These are phyloP conservation scores for Gnaphalium uliginosum DNA, from an alignment of 129 eudicot genomes.

Conservation along the genomic window DNA sequence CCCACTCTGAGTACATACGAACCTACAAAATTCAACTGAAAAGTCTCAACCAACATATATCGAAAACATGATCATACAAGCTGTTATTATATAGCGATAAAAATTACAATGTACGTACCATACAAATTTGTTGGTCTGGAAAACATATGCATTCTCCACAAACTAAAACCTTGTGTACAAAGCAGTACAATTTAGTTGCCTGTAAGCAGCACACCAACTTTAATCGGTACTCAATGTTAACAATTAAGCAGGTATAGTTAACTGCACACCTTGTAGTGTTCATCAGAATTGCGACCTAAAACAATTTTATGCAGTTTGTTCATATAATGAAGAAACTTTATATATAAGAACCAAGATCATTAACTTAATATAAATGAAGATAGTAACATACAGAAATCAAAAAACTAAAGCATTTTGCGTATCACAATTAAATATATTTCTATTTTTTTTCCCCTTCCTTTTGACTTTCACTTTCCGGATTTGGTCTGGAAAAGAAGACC, in stretches of 20 bases:
- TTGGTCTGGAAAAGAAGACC: too few species aligned
- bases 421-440: too few species aligned
- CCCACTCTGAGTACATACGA: slow-evolving; percentile 97
- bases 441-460: too few species aligned
- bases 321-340: too few species aligned
- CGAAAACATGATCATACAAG: neutral
- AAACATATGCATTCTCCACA: slow-evolving; percentile 99
- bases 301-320: too few species aligned
- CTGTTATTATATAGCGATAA: neutral
- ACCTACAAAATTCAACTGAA: slow-evolving; percentile 43
- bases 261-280: neutral
- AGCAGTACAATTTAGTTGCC: slow-evolving; percentile 98
- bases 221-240: slow-evolving; percentile 14
- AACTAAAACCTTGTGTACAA: slow-evolving; percentile 96
- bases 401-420: too few species aligned
- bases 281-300: neutral
- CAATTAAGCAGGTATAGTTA: neutral
- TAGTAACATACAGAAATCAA: too few species aligned
- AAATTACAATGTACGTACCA: slow-evolving; percentile 56
- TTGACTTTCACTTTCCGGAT: too few species aligned
- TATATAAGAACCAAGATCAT: too few species aligned
- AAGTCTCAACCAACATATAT: slow-evolving; percentile 13
- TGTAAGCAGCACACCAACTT: slow-evolving; percentile 30
- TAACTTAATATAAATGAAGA: too few species aligned
- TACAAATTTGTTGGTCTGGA: slow-evolving; percentile 84